A percentile compares a stretch with the other conserved stretches of the same genome.
These are phyloP conservation scores for Plasmodium coatneyi DNA, from an alignment of 169 alveolate species.

Conservation along the genomic window DNA sequence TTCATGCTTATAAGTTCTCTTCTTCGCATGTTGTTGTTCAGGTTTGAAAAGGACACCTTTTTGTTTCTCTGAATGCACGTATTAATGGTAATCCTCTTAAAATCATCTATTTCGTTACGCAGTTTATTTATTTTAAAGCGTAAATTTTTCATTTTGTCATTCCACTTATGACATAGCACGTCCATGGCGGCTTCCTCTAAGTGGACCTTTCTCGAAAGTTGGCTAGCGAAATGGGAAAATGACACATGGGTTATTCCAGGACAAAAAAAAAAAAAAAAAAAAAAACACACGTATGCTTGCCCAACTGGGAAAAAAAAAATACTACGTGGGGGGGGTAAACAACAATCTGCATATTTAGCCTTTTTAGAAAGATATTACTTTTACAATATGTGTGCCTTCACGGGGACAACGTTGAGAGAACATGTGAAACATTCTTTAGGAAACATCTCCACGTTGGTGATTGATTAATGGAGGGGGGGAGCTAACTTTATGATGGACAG, in stretches of 20 bases:
- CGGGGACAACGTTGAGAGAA: constrained; percentile 1
- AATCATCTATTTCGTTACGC: constrained; percentile 27
- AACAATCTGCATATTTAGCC: background rate
- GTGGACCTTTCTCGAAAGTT: background rate
- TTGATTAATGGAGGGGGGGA: background rate
- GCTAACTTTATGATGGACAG: background rate
- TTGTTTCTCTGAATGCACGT: constrained; percentile 4
- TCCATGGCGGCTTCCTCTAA: constrained; percentile 15
- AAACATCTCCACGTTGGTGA: background rate
- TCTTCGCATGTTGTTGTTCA: constrained; percentile 23
- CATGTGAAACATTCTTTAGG: background rate
- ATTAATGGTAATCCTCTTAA: constrained; percentile 26
- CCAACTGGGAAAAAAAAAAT: background rate
- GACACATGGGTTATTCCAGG: background rate
- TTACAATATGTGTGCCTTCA: background rate
- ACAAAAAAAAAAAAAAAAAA: constrained; percentile 9
- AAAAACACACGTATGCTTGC: background rate
- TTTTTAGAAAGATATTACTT: background rate
- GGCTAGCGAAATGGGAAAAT: background rate
- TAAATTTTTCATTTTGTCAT: constrained; percentile 28
- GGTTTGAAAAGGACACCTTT: constrained; percentile 1
- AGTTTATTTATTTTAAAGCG: constrained; percentile 48
- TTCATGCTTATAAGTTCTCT: constrained; percentile 60
- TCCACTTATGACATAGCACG: constrained; percentile 38
- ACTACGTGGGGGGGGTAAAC: background rate